A percentile compares a stretch with the other conserved stretches of the same genome.
These are phyloP conservation scores for Citrus sinensis DNA, from an alignment of 345 rosid species.

Conservation along the genomic window DNA sequence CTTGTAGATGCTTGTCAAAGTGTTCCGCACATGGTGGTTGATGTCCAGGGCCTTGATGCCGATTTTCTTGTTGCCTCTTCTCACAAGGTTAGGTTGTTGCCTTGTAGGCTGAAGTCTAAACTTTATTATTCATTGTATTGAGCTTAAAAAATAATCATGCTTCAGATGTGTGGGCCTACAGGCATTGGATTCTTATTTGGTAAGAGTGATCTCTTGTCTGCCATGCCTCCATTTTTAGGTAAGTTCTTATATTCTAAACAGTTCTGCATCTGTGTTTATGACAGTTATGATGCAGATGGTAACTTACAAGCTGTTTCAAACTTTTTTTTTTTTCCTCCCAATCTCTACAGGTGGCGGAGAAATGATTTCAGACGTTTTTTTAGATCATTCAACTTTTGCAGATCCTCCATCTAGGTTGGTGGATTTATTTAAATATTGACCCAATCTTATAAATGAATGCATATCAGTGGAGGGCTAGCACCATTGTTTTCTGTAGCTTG, in stretches of 20 bases:
- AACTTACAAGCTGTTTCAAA: background rate
- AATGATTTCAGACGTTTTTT: slow-evolving; percentile 90
- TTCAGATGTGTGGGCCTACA: slow-evolving; percentile 99
- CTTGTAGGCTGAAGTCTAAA: slow-evolving; percentile 9
- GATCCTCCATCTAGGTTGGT: slow-evolving; percentile 91
- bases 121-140: slow-evolving; percentile 28
- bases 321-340: background rate
- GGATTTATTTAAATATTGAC: background rate
- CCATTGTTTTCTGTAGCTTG: background rate
- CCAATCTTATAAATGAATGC: background rate
- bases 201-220: slow-evolving; percentile 59
- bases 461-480: background rate
- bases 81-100: slow-evolving; percentile 73
- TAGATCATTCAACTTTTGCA: slow-evolving; percentile 96
- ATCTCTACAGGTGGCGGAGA: slow-evolving; percentile 80
- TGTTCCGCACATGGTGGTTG: slow-evolving; percentile 90
- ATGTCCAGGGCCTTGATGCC: slow-evolving; percentile 72
- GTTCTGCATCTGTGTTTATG: background rate
- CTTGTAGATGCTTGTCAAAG: slow-evolving; percentile 98
- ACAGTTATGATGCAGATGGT: background rate
- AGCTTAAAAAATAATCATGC: slow-evolving; percentile 71
- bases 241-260: slow-evolving; percentile 18
- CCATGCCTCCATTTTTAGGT: slow-evolving; percentile 99
- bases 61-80: slow-evolving; percentile 98
- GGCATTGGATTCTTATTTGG: slow-evolving; percentile 97